Conservation (phyloP, 208 protist species). For the Leishmania turanica region DNA sequence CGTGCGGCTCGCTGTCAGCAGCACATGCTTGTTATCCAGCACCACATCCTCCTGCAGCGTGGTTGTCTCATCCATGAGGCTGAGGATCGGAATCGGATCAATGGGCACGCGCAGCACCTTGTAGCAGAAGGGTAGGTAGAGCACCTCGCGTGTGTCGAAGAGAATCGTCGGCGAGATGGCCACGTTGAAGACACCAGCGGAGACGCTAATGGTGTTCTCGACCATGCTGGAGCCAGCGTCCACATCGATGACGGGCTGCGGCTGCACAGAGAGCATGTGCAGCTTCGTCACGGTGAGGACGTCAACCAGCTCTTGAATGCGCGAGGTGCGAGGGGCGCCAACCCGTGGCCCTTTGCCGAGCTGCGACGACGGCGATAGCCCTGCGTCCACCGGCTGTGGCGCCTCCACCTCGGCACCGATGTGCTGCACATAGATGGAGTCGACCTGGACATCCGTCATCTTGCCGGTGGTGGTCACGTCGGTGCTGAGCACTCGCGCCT, state of each 20-base stretch:
- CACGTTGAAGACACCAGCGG: slow-evolving; percentile 37
- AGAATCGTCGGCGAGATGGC: slow-evolving; percentile 73
- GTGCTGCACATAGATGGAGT: slow-evolving; percentile 39
- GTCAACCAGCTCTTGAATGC: slow-evolving; percentile 46
- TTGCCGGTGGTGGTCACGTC: slow-evolving; percentile 16
- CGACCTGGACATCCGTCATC: slow-evolving; percentile 15
- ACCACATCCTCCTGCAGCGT: slow-evolving; percentile 51
- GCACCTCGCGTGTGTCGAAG: slow-evolving; percentile 69
- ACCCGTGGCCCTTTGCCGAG: neutral
- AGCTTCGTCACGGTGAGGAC: slow-evolving; percentile 30
- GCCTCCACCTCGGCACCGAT: slow-evolving; percentile 43
- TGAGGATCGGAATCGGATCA: slow-evolving; percentile 59
- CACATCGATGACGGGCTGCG: slow-evolving; percentile 30
- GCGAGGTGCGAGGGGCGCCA: slow-evolving; percentile 1
- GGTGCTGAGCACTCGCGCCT: slow-evolving; percentile 25
- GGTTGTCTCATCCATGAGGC: slow-evolving; percentile 52
- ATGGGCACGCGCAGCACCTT: slow-evolving; percentile 73
- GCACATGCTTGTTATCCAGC: slow-evolving; percentile 75
- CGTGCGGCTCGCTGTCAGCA: slow-evolving; percentile 56
- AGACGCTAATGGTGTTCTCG: slow-evolving; percentile 50
- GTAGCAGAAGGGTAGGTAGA: slow-evolving; percentile 81
- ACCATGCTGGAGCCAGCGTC: slow-evolving; percentile 33
- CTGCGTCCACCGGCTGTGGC: neutral
- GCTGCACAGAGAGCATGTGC: slow-evolving; percentile 22
- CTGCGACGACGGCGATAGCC: neutral